Evolutionary conservation across 352 stramenopile species (phyloP).

Genomic region (Plasmopara muralis): DNA sequence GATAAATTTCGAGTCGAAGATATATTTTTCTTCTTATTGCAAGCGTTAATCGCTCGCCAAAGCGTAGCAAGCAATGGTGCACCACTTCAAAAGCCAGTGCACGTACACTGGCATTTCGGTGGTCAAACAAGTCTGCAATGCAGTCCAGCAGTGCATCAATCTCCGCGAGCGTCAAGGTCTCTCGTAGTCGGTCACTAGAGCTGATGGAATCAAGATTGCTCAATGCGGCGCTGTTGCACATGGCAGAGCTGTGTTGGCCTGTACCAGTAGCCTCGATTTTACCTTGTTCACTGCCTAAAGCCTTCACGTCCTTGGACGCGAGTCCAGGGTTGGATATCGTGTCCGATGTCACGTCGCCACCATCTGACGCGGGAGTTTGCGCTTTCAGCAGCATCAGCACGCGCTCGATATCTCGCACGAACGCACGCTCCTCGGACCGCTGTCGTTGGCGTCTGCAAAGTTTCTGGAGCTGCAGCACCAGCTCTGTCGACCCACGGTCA

Average conservation of each 20-base stretch:
- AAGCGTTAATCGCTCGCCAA: slow-evolving; percentile 40
- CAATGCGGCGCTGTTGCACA: no score
- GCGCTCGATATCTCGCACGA: slow-evolving; percentile 62
- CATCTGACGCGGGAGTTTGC: slow-evolving; percentile 9
- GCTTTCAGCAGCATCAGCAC: slow-evolving; percentile 35
- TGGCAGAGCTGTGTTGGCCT: no score
- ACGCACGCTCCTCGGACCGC: slow-evolving; percentile 53
- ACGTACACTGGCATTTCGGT: slow-evolving; percentile 62
- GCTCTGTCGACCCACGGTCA: slow-evolving; percentile 30
- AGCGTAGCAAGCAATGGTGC: slow-evolving; percentile 58
- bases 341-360: no score
- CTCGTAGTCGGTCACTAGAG: no score
- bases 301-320: no score
- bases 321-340: no score
- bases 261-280: no score
- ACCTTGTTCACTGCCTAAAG: no score
- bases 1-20: no score
- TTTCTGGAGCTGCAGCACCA: slow-evolving; percentile 53
- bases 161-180: no score
- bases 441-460: slow-evolving; percentile 60
- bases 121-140: slow-evolving; percentile 62
- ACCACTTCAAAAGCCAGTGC: slow-evolving; percentile 70
- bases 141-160: slow-evolving; percentile 53
- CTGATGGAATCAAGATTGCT: no score
- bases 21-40: slow-evolving; percentile 17